phyloP scores from a whole-genome alignment of 768 basidiomycete species.

The Rhizopogon sp. region DNA sequence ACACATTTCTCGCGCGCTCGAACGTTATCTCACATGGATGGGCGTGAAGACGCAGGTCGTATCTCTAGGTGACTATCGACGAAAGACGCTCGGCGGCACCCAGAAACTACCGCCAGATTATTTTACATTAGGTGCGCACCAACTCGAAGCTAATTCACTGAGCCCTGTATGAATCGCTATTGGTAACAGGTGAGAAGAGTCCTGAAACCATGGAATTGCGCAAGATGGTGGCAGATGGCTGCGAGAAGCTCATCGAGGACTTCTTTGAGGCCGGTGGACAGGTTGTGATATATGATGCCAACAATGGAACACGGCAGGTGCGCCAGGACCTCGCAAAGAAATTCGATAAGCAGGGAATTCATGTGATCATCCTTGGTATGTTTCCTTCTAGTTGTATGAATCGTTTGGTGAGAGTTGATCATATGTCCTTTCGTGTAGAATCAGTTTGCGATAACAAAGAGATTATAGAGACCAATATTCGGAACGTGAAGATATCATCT shows the following conservation, averaged over 20 bases:
- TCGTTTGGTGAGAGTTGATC: constrained; percentile 1
- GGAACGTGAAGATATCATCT: constrained; percentile 96
- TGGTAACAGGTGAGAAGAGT: constrained; percentile 64
- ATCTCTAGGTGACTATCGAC: constrained; percentile 90
- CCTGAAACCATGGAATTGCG: constrained; percentile 77
- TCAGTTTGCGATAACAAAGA: constrained; percentile 88
- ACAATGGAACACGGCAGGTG: constrained; percentile 73
- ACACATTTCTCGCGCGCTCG: constrained; percentile 91
- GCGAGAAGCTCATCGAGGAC: constrained; percentile 85
- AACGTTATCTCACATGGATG: constrained; percentile 97
- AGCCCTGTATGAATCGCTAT: neutral
- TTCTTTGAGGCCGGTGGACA: constrained; percentile 87
- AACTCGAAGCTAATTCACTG: neutral
- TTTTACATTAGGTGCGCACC: constrained; percentile 67
- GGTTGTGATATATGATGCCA: constrained; percentile 98
- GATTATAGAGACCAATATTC: constrained; percentile 90
- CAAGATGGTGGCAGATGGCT: constrained; percentile 68
- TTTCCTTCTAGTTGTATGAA: neutral
- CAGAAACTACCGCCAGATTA: constrained; percentile 89
- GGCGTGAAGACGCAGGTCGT: constrained; percentile 96
- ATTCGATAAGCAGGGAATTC: constrained; percentile 82
- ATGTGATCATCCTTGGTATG: constrained; percentile 90
- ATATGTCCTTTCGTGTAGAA: constrained; percentile 44
- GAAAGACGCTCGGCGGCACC: constrained; percentile 85
- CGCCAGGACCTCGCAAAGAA: constrained; percentile 75